Evolutionary conservation across 2,329 filamentous ascomycete species (phyloP).

Genomic region (Tolypocladium ovalisporum): DNA sequence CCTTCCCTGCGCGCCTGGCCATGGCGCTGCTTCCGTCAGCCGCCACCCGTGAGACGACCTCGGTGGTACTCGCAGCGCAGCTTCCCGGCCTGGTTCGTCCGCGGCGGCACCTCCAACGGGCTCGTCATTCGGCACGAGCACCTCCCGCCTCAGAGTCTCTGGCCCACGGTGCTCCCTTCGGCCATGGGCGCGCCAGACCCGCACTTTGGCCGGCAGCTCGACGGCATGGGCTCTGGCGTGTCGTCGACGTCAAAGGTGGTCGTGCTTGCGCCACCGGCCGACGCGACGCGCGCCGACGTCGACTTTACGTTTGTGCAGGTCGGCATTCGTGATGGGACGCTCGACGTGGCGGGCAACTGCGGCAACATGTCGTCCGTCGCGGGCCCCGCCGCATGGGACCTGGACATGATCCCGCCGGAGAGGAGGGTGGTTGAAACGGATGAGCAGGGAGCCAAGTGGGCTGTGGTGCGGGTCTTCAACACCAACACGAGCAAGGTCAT

Average conservation of each 20-base stretch:
- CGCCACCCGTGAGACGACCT: not conserved
- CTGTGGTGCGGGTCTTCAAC: conserved; percentile 52
- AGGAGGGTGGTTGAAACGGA: conserved; percentile 6
- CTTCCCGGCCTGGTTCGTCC: conserved; percentile 31
- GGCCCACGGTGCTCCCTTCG: conserved; percentile 41
- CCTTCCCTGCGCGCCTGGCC: not conserved
- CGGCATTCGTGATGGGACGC: conserved; percentile 46
- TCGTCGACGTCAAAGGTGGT: conserved; percentile 63
- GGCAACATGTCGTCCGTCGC: conserved; percentile 64
- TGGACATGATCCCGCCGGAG: conserved; percentile 12
- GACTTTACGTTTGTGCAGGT: conserved; percentile 65
- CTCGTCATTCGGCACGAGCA: conserved; percentile 34
- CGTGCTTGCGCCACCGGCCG: conserved; percentile 43
- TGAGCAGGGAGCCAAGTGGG: conserved; percentile 16
- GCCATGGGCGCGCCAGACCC: conserved; percentile 56
- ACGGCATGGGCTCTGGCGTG: conserved; percentile 60
- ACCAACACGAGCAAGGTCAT: conserved; percentile 62
- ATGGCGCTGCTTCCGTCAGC: not conserved
- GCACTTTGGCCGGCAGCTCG: conserved; percentile 53
- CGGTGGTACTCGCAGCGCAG: conserved; percentile 8
- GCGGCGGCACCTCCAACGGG: conserved; percentile 60
- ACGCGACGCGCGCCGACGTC: conserved; percentile 39
- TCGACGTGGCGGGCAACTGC: conserved; percentile 62
- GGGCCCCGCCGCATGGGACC: conserved; percentile 38
- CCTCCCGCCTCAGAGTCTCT: conserved; percentile 13